Evolutionary conservation across 2,329 filamentous ascomycete species (phyloP).

Genomic region (Alternaria gaisen): DNA sequence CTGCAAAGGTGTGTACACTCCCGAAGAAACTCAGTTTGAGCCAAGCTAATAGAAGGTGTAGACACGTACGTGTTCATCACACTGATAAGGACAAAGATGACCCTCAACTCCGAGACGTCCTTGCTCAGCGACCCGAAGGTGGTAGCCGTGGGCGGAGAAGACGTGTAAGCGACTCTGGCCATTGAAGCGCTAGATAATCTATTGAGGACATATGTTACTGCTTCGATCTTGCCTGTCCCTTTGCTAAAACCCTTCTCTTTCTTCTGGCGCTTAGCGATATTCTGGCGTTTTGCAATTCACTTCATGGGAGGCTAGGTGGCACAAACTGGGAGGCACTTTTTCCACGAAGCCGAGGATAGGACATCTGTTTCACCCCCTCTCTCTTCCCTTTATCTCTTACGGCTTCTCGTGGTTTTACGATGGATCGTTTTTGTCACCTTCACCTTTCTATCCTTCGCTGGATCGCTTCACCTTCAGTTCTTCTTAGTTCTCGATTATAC

Average conservation of each 20-base stretch:
- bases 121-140: constrained; percentile 85
- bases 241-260: background rate
- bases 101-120: constrained; percentile 78
- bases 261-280: background rate
- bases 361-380: background rate
- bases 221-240: background rate
- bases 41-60: constrained; percentile 47
- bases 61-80: constrained; percentile 93
- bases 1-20: constrained; percentile 77
- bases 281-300: background rate
- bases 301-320: background rate
- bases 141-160: constrained; percentile 81
- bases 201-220: background rate
- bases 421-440: background rate
- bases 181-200: background rate
- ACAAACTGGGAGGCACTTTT: background rate
- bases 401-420: background rate
- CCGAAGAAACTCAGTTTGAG: background rate
- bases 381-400: background rate
- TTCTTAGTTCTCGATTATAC: background rate
- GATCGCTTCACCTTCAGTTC: background rate
- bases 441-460: background rate
- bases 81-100: constrained; percentile 90
- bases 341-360: background rate
- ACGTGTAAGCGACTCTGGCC: constrained; percentile 57